Evolutionary conservation across 2,329 filamentous ascomycete genomes (phyloP).

Genomic region (Chrysoporthe deuterocubensis): DNA sequence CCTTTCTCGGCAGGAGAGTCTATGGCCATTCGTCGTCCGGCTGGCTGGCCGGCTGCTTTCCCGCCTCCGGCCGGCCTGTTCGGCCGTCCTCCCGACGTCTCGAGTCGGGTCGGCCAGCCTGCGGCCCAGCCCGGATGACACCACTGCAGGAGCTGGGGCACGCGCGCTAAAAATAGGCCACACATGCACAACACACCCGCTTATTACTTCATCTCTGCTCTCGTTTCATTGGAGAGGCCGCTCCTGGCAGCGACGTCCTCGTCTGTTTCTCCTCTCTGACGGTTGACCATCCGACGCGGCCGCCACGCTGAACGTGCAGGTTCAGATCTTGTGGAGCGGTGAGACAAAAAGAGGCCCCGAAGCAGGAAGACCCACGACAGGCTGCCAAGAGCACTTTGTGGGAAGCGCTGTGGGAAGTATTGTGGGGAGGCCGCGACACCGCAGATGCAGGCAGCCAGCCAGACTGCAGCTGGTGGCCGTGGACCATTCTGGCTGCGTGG

Average conservation of each 20-base stretch:
- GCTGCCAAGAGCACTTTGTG: background rate
- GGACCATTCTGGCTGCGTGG: background rate
- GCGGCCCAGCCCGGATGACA: conserved; percentile 8
- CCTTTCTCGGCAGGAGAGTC: background rate
- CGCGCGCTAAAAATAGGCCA: background rate
- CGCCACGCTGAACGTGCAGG: background rate
- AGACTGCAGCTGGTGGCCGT: background rate
- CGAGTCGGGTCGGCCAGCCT: background rate
- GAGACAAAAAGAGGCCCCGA: background rate
- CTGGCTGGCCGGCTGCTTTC: background rate
- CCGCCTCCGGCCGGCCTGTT: background rate
- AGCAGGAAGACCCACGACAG: background rate
- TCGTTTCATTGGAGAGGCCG: too few relatives aligned
- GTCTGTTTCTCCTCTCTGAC: background rate
- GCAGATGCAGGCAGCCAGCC: background rate
- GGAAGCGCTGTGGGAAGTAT: too few relatives aligned
- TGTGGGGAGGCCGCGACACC: background rate
- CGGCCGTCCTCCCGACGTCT: background rate
- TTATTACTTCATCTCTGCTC: background rate
- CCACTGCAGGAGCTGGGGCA: background rate
- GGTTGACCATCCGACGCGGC: background rate
- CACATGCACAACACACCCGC: background rate
- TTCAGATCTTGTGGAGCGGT: background rate
- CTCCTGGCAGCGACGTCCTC: background rate
- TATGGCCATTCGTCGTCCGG: background rate